Evolutionary conservation across 768 basidiomycete species (phyloP), one percentile per base, ranked within the genome.

Genomic region (Tylopilus sp.): DNA sequence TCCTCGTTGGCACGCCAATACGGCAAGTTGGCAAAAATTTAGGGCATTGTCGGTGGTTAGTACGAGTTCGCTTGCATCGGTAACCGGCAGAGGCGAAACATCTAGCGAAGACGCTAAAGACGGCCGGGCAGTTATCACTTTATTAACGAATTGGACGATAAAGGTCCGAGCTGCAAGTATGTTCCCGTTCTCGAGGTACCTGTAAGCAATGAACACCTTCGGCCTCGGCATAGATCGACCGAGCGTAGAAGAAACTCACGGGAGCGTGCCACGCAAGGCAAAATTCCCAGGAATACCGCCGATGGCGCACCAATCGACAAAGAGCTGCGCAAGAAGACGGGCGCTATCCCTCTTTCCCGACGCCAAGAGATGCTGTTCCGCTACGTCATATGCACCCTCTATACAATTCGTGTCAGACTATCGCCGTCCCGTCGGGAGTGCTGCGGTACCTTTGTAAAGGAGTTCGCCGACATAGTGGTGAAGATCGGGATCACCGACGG

Each of bases 131-230:
- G 76, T 64, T 42, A 86, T 75, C 7, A 90, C 72, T 52, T 82
- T 80, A 45, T 85, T 77, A 44, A 86, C 77, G 68, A 89, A 92
- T 45, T 85, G 82, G n/a, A 79, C 76, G 66, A 96, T 85, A 77
- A 98, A 97, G n/a, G 87, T 83, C n/a, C 84, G 83, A 4, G 96
- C 91, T 5, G 90, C 90, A n/a, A 92, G 82, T 63, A 99, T 87
- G 58, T 93, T 93, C 16, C 92, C 91, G 48, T 92, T 90, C 56
- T 80, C 81, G 22, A 94, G 75, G 63, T 89, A 90, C 52, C 89
- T 91, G 62, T 16, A 31, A 25, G 36, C 45, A 29, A 49, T 16
- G 16, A 41, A 52, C 26, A 44, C 24, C 21, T 24, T 65, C 14
- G 57, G 40, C 34, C 16, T 56, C 16, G 26, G 48, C 13, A 31